Evolutionary conservation across 352 stramenopile species (phyloP), one percentile per base, ranked within the genome.

Genomic region (Phytophthora chlamydospora): DNA sequence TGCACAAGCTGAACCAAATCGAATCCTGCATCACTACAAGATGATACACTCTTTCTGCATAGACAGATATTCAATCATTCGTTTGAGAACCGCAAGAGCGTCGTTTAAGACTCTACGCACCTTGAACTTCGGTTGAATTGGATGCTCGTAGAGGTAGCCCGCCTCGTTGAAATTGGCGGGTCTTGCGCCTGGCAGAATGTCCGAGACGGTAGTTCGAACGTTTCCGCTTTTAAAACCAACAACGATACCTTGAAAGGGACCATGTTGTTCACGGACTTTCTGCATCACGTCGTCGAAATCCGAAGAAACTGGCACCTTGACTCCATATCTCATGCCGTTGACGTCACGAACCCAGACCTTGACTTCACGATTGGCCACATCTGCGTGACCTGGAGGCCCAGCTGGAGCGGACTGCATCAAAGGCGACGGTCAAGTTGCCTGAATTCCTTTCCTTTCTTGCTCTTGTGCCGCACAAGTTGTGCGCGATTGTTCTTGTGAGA

Each of bases 51-150:
- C 41, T 48, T 17, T 48, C 19, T 34, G 21, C 21, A 48, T 7
- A 48, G 10, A 48, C 42, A 36, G 4, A 35, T 10, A 48, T 35
- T 34, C 19, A 48, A 45, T 31, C n/a, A 45, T 19, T 45, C 24
- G 19, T 21, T 48, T 48, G 11, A 48, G 42, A 48, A 48, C 10
- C 12, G 42, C 24, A 33, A 9, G 6, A 10, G 42, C 42, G 8
- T 48, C 19, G 21, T 11, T 34, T 35, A 16, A 48, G n/a, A n/a
- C n/a, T n/a, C n/a, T n/a, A n/a, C n/a, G 21, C 42, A 48, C 42
- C 21, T 48, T 48, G 34, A 48, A 48, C 42, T 48, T 48, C 21
- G 42, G 42, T 48, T 48, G 21, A 35, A 48, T 48, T 48, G 42
- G 42, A 34, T 48, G 39, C 8, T 45, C 39, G 5, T 31, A 14